Evolutionary conservation across 441 rosid species (phyloP).

Genomic region (Populus hybrid): DNA sequence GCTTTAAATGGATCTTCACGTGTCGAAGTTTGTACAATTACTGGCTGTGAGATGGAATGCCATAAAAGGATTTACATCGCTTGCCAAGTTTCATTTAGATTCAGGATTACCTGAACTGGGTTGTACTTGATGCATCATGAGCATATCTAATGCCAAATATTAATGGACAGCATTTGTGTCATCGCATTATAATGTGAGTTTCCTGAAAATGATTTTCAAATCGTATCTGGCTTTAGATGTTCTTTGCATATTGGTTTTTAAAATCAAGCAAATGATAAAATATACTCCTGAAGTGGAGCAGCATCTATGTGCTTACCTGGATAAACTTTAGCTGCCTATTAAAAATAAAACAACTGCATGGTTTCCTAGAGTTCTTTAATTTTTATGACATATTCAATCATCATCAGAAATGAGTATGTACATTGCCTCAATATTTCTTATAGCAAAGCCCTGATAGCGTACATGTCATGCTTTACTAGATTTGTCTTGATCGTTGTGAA

Average conservation of each 20-base stretch:
- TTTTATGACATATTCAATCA: background rate
- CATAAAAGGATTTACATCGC: background rate
- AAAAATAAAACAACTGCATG: background rate
- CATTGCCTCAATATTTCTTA: background rate
- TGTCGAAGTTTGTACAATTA: background rate
- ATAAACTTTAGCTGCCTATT: background rate
- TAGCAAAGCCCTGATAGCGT: background rate
- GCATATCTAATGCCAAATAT: background rate
- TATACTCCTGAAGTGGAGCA: background rate
- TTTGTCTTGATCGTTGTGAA: too few relatives aligned
- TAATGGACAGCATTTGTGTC: background rate
- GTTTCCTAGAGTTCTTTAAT: background rate
- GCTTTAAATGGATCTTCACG: slow-evolving; percentile 1
- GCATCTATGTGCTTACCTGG: background rate
- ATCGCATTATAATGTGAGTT: background rate
- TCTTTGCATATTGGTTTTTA: background rate
- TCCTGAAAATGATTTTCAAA: background rate
- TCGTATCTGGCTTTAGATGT: background rate
- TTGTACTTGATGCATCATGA: background rate
- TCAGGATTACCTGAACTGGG: background rate
- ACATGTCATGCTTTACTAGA: too few relatives aligned
- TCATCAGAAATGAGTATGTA: background rate
- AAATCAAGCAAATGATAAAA: background rate
- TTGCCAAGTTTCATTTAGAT: background rate
- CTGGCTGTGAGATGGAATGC: background rate